Evolutionary conservation across 169 alveolate genomes (phyloP).

Genomic region (Cytauxzoon felis): DNA sequence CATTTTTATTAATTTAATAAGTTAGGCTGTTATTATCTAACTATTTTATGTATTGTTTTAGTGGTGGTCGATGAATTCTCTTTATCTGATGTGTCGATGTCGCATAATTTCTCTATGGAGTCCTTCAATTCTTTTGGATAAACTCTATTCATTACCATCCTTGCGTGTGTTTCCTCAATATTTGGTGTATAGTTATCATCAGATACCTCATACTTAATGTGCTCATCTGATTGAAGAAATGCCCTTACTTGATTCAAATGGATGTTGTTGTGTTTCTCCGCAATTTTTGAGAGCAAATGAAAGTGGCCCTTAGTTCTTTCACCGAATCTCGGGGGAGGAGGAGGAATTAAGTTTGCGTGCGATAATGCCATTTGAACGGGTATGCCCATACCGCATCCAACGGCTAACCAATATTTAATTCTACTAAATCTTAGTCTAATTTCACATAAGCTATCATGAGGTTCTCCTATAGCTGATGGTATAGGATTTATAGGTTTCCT

Average conservation of each 20-base stretch:
- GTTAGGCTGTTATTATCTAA: not conserved
- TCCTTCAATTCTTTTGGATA: slow-evolving; percentile 55
- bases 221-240: slow-evolving; percentile 35
- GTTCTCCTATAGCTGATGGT: slow-evolving; percentile 66
- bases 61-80: not conserved
- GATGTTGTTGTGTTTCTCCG: slow-evolving; percentile 35
- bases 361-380: slow-evolving; percentile 53
- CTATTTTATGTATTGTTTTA: slow-evolving; percentile 3
- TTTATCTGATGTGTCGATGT: slow-evolving; percentile 29
- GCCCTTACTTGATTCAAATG: slow-evolving; percentile 41
- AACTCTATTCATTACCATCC: slow-evolving; percentile 25
- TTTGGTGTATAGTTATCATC: slow-evolving; percentile 47
- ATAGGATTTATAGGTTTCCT: slow-evolving; percentile 64
- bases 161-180: slow-evolving; percentile 54
- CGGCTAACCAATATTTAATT: slow-evolving; percentile 83
- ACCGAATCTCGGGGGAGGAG: slow-evolving; percentile 75
- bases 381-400: slow-evolving; percentile 73
- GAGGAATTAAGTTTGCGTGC: slow-evolving; percentile 69
- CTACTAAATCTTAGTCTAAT: slow-evolving; percentile 81
- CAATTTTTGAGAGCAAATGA: slow-evolving; percentile 52
- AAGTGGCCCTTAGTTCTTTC: slow-evolving; percentile 66
- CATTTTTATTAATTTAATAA: not conserved
- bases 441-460: slow-evolving; percentile 74
- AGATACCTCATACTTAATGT: slow-evolving; percentile 6
- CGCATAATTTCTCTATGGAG: slow-evolving; percentile 28